phyloP scores from a whole-genome alignment of 2,329 filamentous ascomycete genomes.

The Lecanicillium sp. region DNA sequence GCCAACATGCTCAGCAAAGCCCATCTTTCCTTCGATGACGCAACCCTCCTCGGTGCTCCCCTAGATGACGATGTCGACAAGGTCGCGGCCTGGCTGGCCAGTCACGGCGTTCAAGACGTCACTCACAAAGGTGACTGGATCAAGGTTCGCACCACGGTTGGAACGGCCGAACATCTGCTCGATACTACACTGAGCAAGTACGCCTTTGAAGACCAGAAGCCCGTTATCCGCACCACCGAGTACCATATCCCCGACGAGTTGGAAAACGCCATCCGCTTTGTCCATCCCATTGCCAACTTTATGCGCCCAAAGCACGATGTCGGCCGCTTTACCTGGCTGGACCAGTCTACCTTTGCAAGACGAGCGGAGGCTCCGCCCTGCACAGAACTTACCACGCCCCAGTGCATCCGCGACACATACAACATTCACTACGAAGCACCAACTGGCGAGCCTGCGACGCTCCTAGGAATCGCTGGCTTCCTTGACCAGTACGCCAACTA shows the following conservation, averaged over 20 bases:
- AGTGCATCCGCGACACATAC: constrained; percentile 36
- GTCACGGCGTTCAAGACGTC: constrained; percentile 25
- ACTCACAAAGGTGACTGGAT: constrained; percentile 31
- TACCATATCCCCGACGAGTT: constrained; percentile 36
- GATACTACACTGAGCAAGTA: constrained; percentile 32
- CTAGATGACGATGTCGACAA: constrained; percentile 21
- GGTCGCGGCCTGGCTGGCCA: constrained; percentile 33
- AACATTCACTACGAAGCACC: constrained; percentile 30
- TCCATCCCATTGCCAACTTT: constrained; percentile 41
- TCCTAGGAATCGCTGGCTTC: constrained; percentile 40
- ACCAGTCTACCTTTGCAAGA: constrained; percentile 11
- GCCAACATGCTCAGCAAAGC: constrained; percentile 15
- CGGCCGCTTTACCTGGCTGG: constrained; percentile 1
- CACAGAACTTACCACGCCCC: constrained; percentile 23
- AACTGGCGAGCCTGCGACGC: constrained; percentile 23
- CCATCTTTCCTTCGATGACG: constrained; percentile 27
- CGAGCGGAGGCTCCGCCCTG: constrained; percentile 23
- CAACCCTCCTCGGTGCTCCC: constrained; percentile 26
- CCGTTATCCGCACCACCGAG: constrained; percentile 33
- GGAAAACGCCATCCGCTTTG: constrained; percentile 31
- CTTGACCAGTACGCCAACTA: constrained; percentile 39
- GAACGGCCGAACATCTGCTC: constrained; percentile 30
- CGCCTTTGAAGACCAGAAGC: constrained; percentile 25
- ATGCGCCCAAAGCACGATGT: constrained; percentile 30
- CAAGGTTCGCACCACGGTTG: constrained; percentile 31